Base-by-base conservation (phyloP, 495 filamentous ascomycete species). In the Corynascus novoguineensis region DNA sequence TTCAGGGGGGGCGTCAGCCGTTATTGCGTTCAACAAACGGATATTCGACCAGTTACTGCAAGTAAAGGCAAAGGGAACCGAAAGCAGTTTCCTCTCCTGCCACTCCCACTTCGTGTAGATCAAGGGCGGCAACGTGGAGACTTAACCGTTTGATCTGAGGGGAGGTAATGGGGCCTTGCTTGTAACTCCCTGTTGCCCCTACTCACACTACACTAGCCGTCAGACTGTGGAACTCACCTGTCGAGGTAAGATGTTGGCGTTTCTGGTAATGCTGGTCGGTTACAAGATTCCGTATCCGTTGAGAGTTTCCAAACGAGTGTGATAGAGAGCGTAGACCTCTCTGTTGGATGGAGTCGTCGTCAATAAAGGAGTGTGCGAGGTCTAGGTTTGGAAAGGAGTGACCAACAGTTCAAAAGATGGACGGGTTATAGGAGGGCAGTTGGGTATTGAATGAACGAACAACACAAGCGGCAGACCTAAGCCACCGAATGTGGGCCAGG, bases 241-340 rank as follows among this genome's bases (percentile, higher is more conserved):
- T 48, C 42, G 31, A 7, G 5, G 5, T 28, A 19, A 21, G 37
- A n/a, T 19, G 27, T 3, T 14, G 24, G 27, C 12, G 4, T 22
- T 11, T 12, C 25, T 10, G 28, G 19, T 35, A 17, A 17, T 17
- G 21, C n/a, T 3, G 7, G 21, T 15, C n/a, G 27, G 14, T 35
- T n/a, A 17, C 11, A 47, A 15, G 52, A 17, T 37, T 62, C 52
- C 62, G 52, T 15, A 22, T 61, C 67, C 49, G 50, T 46, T 61
- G 53, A 56, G 65, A 21, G 31, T 17, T 77, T 77, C 78, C 76
- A 81, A 82, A 82, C 57, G 79, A 82, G 77, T 78, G 79, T 82
- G 75, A 69, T 75, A 76, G 79, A 81, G 78, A 79, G 75, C 52
- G 32, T 56, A 31, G 58, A 62, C 71, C 74, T 76, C 77, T 80